Percentiles rank a stretch among this genome's conserved stretches.
These are phyloP conservation scores for Naganishia albida DNA, from an alignment of 1,284 basidiomycete genomes.

Conservation along the genomic window DNA sequence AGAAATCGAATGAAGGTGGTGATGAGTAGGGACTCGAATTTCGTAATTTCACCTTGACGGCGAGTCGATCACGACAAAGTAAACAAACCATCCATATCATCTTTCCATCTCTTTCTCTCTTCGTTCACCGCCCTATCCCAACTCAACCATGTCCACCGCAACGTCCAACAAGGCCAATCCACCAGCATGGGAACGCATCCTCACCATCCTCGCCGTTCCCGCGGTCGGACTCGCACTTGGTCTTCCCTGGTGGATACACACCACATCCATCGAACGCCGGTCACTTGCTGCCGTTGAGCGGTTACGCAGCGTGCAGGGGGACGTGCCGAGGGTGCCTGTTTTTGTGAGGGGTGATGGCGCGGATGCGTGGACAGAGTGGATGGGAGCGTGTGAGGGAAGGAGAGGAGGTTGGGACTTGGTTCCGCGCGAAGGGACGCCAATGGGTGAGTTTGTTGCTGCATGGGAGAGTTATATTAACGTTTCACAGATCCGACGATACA, in stretches of 20 bases:
- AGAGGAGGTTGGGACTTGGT: constrained; percentile 5
- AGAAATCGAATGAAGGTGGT: neutral
- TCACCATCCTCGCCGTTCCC: constrained; percentile 20
- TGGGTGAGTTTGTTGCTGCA: neutral
- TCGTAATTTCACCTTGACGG: neutral
- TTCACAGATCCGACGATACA: constrained; percentile 8
- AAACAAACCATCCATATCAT: constrained; percentile 14
- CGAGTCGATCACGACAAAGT: constrained; percentile 20
- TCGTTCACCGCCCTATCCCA: neutral
- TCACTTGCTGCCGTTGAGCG: constrained; percentile 7
- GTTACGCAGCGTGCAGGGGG: neutral
- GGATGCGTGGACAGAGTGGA: neutral
- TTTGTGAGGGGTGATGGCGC: neutral
- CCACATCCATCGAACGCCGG: constrained; percentile 12
- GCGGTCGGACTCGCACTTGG: constrained; percentile 18
- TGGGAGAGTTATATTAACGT: neutral
- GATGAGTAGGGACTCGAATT: neutral
- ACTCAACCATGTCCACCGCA: neutral
- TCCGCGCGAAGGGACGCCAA: neutral
- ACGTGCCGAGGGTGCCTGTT: neutral
- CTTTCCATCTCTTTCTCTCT: neutral
- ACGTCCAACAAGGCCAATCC: constrained; percentile 4
- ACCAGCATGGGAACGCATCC: constrained; percentile 2
- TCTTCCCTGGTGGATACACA: constrained; percentile 20
- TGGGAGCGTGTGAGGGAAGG: neutral